A percentile compares a stretch with the other conserved stretches of the same genome.
Evolutionary conservation across 1,284 basidiomycete species (phyloP).

Genomic region (Moniliella sp.): DNA sequence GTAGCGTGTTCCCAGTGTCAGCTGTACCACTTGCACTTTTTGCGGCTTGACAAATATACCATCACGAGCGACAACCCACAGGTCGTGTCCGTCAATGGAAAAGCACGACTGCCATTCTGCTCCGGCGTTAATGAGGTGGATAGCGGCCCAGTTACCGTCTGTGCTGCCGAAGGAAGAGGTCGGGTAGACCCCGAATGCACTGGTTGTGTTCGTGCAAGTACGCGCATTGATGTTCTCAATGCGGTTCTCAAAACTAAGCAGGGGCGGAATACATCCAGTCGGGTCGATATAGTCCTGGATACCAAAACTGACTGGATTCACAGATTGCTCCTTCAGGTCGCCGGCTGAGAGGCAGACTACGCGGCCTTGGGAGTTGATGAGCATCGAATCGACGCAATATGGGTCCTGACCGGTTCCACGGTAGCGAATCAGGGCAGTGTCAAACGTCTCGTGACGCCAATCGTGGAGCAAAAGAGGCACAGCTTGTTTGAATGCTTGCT

Average conservation of each 20-base stretch:
- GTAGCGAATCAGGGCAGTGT: background rate
- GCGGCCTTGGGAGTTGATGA: background rate
- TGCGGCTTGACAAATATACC: too few species aligned
- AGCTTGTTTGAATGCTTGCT: background rate
- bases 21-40: background rate
- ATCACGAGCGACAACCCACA: background rate
- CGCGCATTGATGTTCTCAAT: background rate
- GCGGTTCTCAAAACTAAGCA: background rate
- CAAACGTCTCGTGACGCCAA: background rate
- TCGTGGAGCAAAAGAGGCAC: background rate
- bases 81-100: background rate
- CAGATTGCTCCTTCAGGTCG: background rate
- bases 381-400: background rate
- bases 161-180: background rate
- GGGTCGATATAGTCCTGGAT: background rate
- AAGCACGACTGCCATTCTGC: background rate
- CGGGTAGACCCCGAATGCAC: background rate
- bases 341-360: background rate
- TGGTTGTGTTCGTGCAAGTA: background rate
- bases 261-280: background rate
- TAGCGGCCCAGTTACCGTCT: background rate
- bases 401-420: background rate
- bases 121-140: background rate
- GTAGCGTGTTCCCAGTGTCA: background rate
- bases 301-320: too few species aligned